Evolutionary conservation across 176 grass and related monocot species (phyloP).

Genomic region (Leersia perrieri): DNA sequence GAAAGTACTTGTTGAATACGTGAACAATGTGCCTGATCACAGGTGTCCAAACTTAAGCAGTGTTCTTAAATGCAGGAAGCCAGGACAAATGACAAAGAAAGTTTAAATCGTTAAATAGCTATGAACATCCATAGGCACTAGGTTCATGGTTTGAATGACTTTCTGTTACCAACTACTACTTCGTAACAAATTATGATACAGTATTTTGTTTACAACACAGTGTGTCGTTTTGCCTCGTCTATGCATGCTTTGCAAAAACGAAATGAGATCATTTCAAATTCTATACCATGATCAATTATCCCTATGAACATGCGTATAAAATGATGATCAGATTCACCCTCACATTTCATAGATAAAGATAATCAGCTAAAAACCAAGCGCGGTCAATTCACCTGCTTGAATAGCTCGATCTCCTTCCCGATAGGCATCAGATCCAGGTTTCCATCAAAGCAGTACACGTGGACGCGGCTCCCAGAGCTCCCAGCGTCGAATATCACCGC

Average conservation of each 20-base stretch:
- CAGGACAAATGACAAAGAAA: not conserved
- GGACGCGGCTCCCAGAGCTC: constrained; percentile 94
- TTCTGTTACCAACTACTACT: constrained; percentile 24
- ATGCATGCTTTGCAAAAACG: not conserved
- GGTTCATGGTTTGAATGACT: not conserved
- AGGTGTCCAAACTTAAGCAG: not conserved
- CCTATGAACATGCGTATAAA: not conserved
- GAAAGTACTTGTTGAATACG: not conserved
- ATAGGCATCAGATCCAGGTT: constrained; percentile 84
- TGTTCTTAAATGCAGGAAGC: not conserved
- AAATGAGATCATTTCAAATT: constrained; percentile 9
- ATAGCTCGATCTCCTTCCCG: constrained; percentile 83
- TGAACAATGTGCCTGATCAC: not conserved
- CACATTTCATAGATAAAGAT: constrained; percentile 23
- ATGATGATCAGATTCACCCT: constrained; percentile 18
- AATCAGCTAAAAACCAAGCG: constrained; percentile 1
- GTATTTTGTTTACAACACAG: not conserved
- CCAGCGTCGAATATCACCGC: constrained; percentile 93
- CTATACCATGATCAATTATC: not conserved
- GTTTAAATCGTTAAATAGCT: not conserved
- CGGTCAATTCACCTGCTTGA: constrained; percentile 66
- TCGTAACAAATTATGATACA: too few relatives aligned
- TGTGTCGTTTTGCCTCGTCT: not conserved
- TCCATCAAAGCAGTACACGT: constrained; percentile 85
- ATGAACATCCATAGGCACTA: constrained; percentile 4